A percentile compares a stretch with the other conserved stretches of the same genome.
phyloP scores from a whole-genome alignment of 352 stramenopile species.

The Phytophthora capsici region DNA sequence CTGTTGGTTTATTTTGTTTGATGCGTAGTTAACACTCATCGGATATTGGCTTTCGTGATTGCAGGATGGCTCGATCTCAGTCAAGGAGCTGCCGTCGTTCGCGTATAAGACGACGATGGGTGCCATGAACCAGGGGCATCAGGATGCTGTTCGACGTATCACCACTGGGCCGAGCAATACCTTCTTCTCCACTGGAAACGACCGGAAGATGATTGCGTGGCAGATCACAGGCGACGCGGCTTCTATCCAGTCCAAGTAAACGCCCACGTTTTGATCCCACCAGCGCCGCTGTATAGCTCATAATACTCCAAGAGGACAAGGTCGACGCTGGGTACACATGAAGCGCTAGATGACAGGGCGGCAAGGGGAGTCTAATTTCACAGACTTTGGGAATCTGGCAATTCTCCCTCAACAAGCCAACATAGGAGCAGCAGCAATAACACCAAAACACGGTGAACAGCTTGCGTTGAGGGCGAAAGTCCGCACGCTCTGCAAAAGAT shows the following conservation, averaged over 20 bases:
- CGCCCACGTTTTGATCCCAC: conserved; percentile 12
- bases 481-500: conserved; percentile 30
- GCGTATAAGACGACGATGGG: conserved; percentile 84
- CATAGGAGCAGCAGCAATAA: conserved; percentile 27
- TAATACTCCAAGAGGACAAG: conserved; percentile 30
- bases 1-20: background rate
- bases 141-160: conserved; percentile 82
- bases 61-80: conserved; percentile 77
- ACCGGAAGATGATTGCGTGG: conserved; percentile 87
- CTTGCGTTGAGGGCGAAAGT: conserved; percentile 29
- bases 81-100: conserved; percentile 87
- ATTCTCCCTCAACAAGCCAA: conserved; percentile 23
- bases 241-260: conserved; percentile 71
- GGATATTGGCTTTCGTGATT: conserved; percentile 8
- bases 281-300: conserved; percentile 21
- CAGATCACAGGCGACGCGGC: conserved; percentile 81
- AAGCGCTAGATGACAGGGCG: conserved; percentile 19
- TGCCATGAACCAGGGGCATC: conserved; percentile 71
- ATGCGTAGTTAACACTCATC: conserved; percentile 3
- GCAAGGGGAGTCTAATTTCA: background rate
- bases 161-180: conserved; percentile 76
- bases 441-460: conserved; percentile 33
- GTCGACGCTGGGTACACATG: conserved; percentile 9
- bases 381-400: conserved; percentile 1
- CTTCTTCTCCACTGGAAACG: conserved; percentile 83